A percentile compares a stretch with the other conserved stretches of the same genome.
Conservation (phyloP, 257 asterid genomes). For the Ehretia macrophylla region DNA sequence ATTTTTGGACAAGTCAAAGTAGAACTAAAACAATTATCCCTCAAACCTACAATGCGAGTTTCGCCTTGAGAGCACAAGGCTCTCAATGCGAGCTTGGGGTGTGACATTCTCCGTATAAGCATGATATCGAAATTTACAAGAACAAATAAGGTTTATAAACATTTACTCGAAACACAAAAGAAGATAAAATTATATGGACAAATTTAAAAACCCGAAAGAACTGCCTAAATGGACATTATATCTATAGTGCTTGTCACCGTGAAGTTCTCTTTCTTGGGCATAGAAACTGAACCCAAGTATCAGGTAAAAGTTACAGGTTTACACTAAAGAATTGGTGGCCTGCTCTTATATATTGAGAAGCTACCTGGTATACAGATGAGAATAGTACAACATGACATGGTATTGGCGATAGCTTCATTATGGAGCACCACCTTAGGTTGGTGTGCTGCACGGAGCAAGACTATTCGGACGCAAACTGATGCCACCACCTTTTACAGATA, state of each 20-base stretch:
- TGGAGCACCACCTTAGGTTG: slow-evolving; percentile 9
- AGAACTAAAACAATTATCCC: too few relatives aligned
- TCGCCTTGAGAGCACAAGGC: too few relatives aligned
- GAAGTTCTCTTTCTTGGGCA: slow-evolving; percentile 25
- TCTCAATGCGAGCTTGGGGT: too few relatives aligned
- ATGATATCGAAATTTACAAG: neutral
- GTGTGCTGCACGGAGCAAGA: slow-evolving; percentile 46
- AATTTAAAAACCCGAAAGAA: slow-evolving; percentile 3
- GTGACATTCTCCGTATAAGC: too few relatives aligned
- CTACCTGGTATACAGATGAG: slow-evolving; percentile 42
- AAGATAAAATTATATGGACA: too few relatives aligned
- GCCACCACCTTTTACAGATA: slow-evolving; percentile 73
- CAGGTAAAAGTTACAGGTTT: slow-evolving; percentile 38
- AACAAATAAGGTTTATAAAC: neutral
- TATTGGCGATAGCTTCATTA: slow-evolving; percentile 4
- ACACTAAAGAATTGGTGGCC: slow-evolving; percentile 42
- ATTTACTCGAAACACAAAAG: neutral
- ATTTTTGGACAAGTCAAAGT: too few relatives aligned
- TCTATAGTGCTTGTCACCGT: slow-evolving; percentile 21
- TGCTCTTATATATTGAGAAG: slow-evolving; percentile 33
- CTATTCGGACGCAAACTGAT: slow-evolving; percentile 37
- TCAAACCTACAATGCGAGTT: too few relatives aligned
- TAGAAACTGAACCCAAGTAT: slow-evolving; percentile 34
- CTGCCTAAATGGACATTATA: slow-evolving; percentile 13
- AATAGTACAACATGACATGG: slow-evolving; percentile 26